These are phyloP conservation scores for Tuber aestivum DNA, from an alignment of 495 filamentous ascomycete genomes.

Conservation along the genomic window DNA sequence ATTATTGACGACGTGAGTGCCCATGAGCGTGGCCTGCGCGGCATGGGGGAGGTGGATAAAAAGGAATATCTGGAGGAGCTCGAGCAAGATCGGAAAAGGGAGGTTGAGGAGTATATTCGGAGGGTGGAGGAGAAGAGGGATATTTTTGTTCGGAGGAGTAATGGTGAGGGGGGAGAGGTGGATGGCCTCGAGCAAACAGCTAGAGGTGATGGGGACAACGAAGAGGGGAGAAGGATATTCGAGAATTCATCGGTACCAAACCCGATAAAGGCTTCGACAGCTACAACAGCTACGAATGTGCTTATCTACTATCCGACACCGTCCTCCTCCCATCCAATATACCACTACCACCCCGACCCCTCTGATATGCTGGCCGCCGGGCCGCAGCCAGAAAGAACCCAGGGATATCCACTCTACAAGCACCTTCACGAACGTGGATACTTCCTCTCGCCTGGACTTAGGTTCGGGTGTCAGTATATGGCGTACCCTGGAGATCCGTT, in stretches of 20 bases:
- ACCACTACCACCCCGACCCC: constrained; percentile 39
- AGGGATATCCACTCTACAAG: constrained; percentile 57
- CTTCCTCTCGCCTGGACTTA: constrained; percentile 82
- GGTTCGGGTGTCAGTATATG: constrained; percentile 89
- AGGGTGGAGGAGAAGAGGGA: constrained; percentile 28
- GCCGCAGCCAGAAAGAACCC: constrained; percentile 26
- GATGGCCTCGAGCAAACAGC: constrained; percentile 23
- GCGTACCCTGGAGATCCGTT: constrained; percentile 93
- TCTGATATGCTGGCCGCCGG: constrained; percentile 27
- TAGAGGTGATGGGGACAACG: constrained; percentile 47
- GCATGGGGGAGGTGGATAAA: constrained; percentile 54
- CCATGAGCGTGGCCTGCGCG: constrained; percentile 49
- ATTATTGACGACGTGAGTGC: constrained; percentile 37
- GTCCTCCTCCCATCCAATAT: constrained; percentile 54
- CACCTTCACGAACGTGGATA: constrained; percentile 75
- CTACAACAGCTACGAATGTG: constrained; percentile 20
- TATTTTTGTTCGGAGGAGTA: constrained; percentile 12
- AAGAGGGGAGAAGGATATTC: constrained; percentile 44
- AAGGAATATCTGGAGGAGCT: constrained; percentile 43
- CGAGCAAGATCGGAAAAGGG: constrained; percentile 20
- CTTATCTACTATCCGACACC: constrained; percentile 52
- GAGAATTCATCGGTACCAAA: constrained; percentile 40
- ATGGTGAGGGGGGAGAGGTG: constrained; percentile 13
- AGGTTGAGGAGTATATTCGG: constrained; percentile 27
- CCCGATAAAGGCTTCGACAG: constrained; percentile 13